Base-by-base conservation (phyloP, 139 green algal species). In the Mesotaenium endlicherianum region DNA sequence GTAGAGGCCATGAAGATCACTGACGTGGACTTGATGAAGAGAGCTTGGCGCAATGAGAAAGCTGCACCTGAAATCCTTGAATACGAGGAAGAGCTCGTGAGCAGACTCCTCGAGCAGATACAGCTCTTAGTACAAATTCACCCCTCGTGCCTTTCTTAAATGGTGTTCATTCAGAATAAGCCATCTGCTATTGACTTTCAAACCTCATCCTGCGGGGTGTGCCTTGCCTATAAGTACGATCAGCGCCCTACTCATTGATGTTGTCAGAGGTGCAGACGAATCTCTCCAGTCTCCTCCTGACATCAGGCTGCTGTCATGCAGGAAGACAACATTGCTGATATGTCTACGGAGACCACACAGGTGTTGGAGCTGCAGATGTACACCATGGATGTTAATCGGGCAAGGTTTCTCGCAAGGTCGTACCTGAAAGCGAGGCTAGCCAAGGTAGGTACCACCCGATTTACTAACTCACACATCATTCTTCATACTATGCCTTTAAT, bases 1-100 rank as follows among this genome's bases (percentile, higher is more conserved):
- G n/a, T n/a, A n/a, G n/a, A 83, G 8, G 64, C 38, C 17, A 34
- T 34, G 43, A 41, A 38, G 3, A 82, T 78, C 5, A 80, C 40
- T 75, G 75, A 82, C 69, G 77, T 83, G 38, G 77, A 83, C n/a
- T 55, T 42, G 36, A 3, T 84, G 40, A 57, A 57, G 14, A 42
- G 64, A 17, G 77, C 69, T 38, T 84, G 77, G 77, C 60, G 77
- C 4, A 55, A 84, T 36, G 77, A 84, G 77, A 84, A 84, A 6
- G 77, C 77, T 20, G 64, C 77, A 3, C 77, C 77, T 3, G 77
- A 84, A 55, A 81, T 84, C 49, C 42, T 84, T n/a, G 31, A 17
- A 3, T 77, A 84, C 49, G 31, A 84, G 11, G 36, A 14, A 38
- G 77, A 79, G 5, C 26, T 84, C 8, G 8, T 84, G 30, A 5